Evolutionary conservation across 208 protist species (phyloP).

Genomic region (Acanthamoeba sp.): DNA sequence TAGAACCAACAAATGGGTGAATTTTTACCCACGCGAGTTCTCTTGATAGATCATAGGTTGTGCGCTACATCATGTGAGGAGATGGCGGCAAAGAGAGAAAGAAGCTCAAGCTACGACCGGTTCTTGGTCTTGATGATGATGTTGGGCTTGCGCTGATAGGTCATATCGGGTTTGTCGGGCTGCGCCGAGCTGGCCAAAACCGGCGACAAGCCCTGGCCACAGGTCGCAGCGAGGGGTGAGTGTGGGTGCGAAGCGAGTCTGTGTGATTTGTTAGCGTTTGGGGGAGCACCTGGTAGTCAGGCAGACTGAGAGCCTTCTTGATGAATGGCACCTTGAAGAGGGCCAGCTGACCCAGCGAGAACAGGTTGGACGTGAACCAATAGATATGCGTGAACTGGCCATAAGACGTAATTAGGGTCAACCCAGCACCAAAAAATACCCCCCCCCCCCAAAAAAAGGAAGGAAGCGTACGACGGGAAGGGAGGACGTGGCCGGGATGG

Average conservation of each 20-base stretch:
- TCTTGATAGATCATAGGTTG: too few relatives aligned
- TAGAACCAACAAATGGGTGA: too few relatives aligned
- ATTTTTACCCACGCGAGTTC: too few relatives aligned
- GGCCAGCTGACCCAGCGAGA: conserved; percentile 13
- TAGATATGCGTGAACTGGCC: conserved; percentile 14
- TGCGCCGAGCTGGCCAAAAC: not conserved
- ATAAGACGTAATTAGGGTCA: not conserved
- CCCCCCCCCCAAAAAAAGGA: not conserved
- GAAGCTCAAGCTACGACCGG: not conserved
- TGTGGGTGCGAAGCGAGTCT: too few relatives aligned
- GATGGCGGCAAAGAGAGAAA: not conserved
- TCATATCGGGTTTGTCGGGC: not conserved
- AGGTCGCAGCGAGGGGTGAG: too few relatives aligned
- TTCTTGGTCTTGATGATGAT: not conserved
- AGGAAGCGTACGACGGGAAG: not conserved
- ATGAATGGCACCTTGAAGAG: conserved; percentile 3
- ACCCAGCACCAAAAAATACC: not conserved
- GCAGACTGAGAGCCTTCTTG: conserved; percentile 18
- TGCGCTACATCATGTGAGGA: not conserved
- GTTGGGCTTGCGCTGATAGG: conserved; percentile 1
- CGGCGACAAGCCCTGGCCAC: not conserved
- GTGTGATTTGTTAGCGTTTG: too few relatives aligned
- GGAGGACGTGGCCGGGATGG: conserved; percentile 19
- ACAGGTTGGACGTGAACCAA: conserved; percentile 40
- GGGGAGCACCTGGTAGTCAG: not conserved